phyloP scores from a whole-genome alignment of 1,284 basidiomycete genomes.

The Meira nashicola region DNA sequence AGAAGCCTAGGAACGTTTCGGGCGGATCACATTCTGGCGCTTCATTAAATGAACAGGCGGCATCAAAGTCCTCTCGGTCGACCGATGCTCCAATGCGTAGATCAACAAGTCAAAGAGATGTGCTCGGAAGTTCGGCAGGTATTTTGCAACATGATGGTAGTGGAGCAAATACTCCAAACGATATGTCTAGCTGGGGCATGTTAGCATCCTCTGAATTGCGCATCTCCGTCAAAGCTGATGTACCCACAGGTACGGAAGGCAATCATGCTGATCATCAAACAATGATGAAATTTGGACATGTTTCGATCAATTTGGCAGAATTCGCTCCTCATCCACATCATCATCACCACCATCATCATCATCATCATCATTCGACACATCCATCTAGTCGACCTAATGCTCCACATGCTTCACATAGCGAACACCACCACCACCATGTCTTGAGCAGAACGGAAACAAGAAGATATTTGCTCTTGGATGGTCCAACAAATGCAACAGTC shows the following conservation, averaged over 20 bases:
- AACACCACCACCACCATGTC: not conserved
- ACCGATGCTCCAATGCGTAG: no score
- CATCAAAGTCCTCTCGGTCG: no score
- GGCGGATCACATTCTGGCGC: no score
- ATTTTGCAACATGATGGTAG: no score
- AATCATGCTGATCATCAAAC: slow-evolving; percentile 1
- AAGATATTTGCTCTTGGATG: slow-evolving; percentile 67
- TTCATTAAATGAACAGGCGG: not conserved
- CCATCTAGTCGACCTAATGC: slow-evolving; percentile 28
- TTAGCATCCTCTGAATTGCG: slow-evolving; percentile 34
- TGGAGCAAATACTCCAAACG: no score
- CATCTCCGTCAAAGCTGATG: slow-evolving; percentile 31
- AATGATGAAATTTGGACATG: slow-evolving; percentile 59
- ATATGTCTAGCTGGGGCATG: slow-evolving; percentile 19
- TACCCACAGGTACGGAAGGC: slow-evolving; percentile 14
- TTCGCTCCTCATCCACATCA: slow-evolving; percentile 62
- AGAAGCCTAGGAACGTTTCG: slow-evolving; percentile 21
- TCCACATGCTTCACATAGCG: not conserved
- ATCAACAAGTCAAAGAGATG: no score
- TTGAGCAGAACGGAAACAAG: slow-evolving; percentile 58
- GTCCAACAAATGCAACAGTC: slow-evolving; percentile 72
- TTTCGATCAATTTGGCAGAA: slow-evolving; percentile 69
- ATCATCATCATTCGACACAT: slow-evolving; percentile 30
- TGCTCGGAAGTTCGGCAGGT: no score
- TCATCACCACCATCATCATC: slow-evolving; percentile 29